A percentile compares a stretch with the other conserved stretches of the same genome.
These are phyloP conservation scores for Platanthera guangdongensis DNA, from an alignment of 106 monocot species.

Conservation along the genomic window DNA sequence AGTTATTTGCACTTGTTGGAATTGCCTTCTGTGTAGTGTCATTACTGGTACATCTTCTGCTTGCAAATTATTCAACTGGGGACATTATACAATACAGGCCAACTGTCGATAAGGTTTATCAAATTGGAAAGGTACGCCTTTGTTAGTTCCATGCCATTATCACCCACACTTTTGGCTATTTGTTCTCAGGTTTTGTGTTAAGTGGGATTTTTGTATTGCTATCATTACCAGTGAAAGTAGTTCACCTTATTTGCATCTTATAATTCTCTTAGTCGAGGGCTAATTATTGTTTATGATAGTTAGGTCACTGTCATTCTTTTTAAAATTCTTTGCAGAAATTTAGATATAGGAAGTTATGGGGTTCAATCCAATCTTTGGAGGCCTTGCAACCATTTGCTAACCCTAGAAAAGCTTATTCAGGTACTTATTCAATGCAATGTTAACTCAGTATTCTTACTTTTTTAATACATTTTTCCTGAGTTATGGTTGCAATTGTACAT, in stretches of 20 bases:
- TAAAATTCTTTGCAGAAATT: constrained; percentile 29
- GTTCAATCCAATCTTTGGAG: constrained; percentile 57
- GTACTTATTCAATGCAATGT: constrained; percentile 22
- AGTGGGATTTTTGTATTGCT: background rate
- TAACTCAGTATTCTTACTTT: background rate
- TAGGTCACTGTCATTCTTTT: background rate
- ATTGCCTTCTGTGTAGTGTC: constrained; percentile 53
- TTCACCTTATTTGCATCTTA: background rate
- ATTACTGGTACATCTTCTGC: constrained; percentile 53
- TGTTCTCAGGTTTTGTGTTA: background rate
- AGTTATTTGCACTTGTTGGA: constrained; percentile 48
- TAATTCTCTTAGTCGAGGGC: background rate
- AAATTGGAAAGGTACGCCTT: constrained; percentile 25
- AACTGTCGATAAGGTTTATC: constrained; percentile 35
- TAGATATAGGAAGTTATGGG: constrained; percentile 54
- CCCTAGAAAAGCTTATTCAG: constrained; percentile 50
- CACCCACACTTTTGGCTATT: constrained; percentile 5
- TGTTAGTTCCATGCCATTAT: background rate
- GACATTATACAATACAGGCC: constrained; percentile 36
- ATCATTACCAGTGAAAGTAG: background rate
- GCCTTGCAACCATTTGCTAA: constrained; percentile 60
- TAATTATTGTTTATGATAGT: background rate
- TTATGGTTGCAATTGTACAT: background rate
- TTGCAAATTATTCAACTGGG: constrained; percentile 55
- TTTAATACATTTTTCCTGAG: background rate